Base-by-base conservation (phyloP, 2,329 filamentous ascomycete species). In the Fusarium cyanostomum region DNA sequence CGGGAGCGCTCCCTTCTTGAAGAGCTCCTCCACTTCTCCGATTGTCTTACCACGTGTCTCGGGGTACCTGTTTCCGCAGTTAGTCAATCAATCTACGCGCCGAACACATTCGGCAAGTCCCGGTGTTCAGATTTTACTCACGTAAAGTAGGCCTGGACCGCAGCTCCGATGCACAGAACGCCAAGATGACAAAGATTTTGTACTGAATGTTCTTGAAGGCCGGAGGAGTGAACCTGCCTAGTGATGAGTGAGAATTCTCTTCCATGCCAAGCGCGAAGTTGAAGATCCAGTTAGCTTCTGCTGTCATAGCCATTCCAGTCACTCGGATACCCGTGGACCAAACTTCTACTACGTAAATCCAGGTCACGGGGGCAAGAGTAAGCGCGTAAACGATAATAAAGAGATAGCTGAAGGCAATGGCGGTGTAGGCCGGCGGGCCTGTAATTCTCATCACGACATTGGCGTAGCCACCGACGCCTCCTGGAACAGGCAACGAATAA, bases 331-430 rank as follows among this genome's bases (percentile, higher is more conserved):
- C 75, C 38, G 71, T 74, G 8, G 76, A 77, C 71, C 74, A 77
- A 65, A 79, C 77, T 67, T 81, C 78, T 13, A 78, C 76, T 6
- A 78, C 77, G 58, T 81, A 80, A 2, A 79, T 78, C 79, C 79
- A 81, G 2, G 74, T 75, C 8, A 78, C 75, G 1, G 79, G 79
- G 3, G 83, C 84, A 9, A 86, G 33, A 2, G 58, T 61, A 13
- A 58, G 42, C 9, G 58, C 58, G 24, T 61, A 61, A 1, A 61
- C 39, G 16, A 58, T 58, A 7, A 61, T 83, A 46, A 87, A 83
- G 35, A 84, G 81, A 68, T 88, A 89, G 0, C 85, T 88, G 61
- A 82, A 86, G 3, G 86, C 85, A 60, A 89, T 69, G 11, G 92
- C 83, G 10, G 82, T 88, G 59, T 85, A 85, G 8, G 87, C 87